phyloP scores from a whole-genome alignment of 257 asterid genomes.

The Capsicum pubescens region DNA sequence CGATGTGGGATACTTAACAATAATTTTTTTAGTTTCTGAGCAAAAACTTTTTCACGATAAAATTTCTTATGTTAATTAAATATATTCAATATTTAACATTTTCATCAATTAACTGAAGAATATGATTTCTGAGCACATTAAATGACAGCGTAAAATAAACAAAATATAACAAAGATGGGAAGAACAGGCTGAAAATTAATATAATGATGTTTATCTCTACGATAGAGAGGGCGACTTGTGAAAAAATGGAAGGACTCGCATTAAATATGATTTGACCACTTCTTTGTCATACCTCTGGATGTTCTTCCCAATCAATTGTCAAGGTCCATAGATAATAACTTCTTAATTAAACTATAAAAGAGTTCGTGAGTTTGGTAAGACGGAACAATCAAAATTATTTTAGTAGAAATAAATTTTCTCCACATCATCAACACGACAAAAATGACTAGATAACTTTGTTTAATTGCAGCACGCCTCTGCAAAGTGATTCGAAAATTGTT shows the following conservation, averaged over 20 bases:
- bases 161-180: not conserved
- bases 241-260: conserved; percentile 28
- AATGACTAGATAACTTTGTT: conserved; percentile 22
- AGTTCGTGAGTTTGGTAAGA: conserved; percentile 36
- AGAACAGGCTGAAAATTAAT: not conserved
- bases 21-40: not conserved
- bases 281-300: conserved; percentile 25
- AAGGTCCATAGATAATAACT: conserved; percentile 28
- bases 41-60: not conserved
- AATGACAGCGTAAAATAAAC: not conserved
- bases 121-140: not conserved
- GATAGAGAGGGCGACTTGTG: not conserved
- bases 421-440: conserved; percentile 30
- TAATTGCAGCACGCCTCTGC: not conserved
- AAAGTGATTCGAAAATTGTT: not conserved
- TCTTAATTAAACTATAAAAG: conserved; percentile 27
- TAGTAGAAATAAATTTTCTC: not conserved
- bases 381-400: conserved; percentile 27
- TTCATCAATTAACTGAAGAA: too few relatives aligned
- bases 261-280: conserved; percentile 13
- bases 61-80: not conserved
- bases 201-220: not conserved
- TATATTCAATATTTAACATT: too few relatives aligned
- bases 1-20: too few relatives aligned
- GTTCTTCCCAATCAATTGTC: conserved; percentile 38